A percentile compares a stretch with the other conserved stretches of the same genome.
phyloP scores from a whole-genome alignment of 352 stramenopile genomes.

The Phytopythium kandeliae region DNA sequence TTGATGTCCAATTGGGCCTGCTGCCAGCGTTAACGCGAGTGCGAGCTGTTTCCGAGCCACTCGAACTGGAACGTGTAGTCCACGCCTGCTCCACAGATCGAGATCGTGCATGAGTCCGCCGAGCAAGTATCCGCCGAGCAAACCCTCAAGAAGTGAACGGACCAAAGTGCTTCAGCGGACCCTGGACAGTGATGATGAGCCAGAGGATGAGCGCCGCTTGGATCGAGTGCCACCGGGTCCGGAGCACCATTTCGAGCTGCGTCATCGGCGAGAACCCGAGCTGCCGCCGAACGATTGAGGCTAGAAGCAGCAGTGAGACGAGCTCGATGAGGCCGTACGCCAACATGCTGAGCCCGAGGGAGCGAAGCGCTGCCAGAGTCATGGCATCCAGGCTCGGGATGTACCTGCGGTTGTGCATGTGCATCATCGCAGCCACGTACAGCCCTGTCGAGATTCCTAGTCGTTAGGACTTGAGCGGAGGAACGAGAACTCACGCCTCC shows the following conservation, averaged over 20 bases:
- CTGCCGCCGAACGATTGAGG: background rate
- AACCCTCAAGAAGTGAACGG: no score
- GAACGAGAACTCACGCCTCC: no score
- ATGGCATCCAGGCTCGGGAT: background rate
- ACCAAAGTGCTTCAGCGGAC: constrained; percentile 3
- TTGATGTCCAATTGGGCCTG: no score
- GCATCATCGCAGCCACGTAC: background rate
- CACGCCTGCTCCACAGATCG: background rate
- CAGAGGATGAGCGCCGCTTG: background rate
- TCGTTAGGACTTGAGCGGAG: no score
- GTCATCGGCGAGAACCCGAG: constrained; percentile 1
- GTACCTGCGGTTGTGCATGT: constrained; percentile 1
- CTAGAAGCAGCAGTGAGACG: background rate
- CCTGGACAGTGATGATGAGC: background rate
- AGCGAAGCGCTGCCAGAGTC: background rate
- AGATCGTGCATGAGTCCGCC: background rate
- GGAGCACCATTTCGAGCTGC: constrained; percentile 1
- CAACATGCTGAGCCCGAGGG: background rate
- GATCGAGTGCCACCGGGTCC: background rate
- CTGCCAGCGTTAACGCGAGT: no score
- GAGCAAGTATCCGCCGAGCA: no score
- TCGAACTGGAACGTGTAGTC: constrained; percentile 6
- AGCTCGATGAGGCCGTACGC: constrained; percentile 2
- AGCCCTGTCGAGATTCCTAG: no score
- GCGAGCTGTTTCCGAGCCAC: background rate